Evolutionary conservation across 129 eudicot species (phyloP).

Genomic region (carrot (Daucus carota)): DNA sequence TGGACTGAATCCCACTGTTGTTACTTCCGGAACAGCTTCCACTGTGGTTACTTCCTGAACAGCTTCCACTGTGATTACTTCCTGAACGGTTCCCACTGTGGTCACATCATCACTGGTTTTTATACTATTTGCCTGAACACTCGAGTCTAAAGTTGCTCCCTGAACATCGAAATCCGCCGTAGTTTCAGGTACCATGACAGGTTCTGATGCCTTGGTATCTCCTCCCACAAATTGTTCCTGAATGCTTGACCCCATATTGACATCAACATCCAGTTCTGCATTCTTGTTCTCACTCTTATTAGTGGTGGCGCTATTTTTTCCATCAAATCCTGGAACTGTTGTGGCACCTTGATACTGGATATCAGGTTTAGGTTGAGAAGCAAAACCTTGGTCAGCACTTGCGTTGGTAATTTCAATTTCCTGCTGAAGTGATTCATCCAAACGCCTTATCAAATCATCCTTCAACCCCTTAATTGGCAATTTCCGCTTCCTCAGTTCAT

Average conservation of each 20-base stretch:
- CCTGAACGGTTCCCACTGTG: constrained; percentile 28
- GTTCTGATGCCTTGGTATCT: constrained; percentile 18
- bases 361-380: constrained; percentile 20
- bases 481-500: constrained; percentile 74
- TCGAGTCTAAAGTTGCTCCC: constrained; percentile 1
- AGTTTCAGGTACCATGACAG: constrained; percentile 11
- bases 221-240: constrained; percentile 23
- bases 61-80: constrained; percentile 8
- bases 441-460: constrained; percentile 68
- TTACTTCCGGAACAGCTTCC: constrained; percentile 25
- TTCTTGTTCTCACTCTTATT: constrained; percentile 9
- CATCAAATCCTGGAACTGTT: constrained; percentile 17
- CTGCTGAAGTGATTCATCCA: constrained; percentile 58
- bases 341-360: constrained; percentile 24
- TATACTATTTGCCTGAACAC: background rate
- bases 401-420: constrained; percentile 29
- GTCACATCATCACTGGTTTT: background rate
- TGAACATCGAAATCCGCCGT: background rate
- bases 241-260: constrained; percentile 12
- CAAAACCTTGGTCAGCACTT: constrained; percentile 21
- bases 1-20: constrained; percentile 29
- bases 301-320: constrained; percentile 6
- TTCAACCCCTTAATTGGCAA: constrained; percentile 62
- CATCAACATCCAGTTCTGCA: constrained; percentile 13
- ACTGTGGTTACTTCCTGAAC: constrained; percentile 11